Percentiles rank a stretch among this genome's conserved stretches.
Conservation (phyloP, 805 yeast species). For the Pichia pseudocactophila region DNA sequence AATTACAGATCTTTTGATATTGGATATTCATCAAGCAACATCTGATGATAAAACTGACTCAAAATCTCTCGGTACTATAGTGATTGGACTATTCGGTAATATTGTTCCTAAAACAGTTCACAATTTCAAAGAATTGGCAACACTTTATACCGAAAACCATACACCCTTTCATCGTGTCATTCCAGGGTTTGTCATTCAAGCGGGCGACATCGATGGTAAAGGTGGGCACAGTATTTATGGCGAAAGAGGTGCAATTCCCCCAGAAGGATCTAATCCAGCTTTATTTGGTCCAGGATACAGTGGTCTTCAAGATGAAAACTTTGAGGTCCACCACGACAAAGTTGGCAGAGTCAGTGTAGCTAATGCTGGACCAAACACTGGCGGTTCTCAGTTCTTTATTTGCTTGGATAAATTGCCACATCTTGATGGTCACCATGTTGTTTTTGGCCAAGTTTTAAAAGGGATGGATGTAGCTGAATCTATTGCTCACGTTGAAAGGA, state of each 20-base stretch:
- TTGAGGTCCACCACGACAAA: constrained; percentile 37
- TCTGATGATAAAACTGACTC: constrained; percentile 4
- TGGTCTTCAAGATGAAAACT: constrained; percentile 66
- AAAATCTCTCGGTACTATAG: constrained; percentile 33
- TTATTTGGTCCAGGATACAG: constrained; percentile 38
- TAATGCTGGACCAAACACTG: constrained; percentile 43
- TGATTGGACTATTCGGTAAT: constrained; percentile 57
- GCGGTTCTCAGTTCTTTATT: constrained; percentile 65
- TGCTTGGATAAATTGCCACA: constrained; percentile 43
- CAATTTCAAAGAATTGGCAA: constrained; percentile 47
- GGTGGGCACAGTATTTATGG: constrained; percentile 72
- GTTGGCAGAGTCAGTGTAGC: constrained; percentile 43
- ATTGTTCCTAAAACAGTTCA: constrained; percentile 55
- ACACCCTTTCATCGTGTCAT: constrained; percentile 70
- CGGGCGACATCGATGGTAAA: constrained; percentile 74
- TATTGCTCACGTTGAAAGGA: constrained; percentile 50
- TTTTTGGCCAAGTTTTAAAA: constrained; percentile 66
- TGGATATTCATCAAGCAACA: constrained; percentile 30
- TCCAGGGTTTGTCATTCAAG: constrained; percentile 71
- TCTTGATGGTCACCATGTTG: constrained; percentile 61
- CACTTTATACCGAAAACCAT: constrained; percentile 37
- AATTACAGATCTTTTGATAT: constrained; percentile 37
- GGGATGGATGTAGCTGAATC: constrained; percentile 56
- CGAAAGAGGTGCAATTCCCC: constrained; percentile 8
- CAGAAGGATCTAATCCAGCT: constrained; percentile 1